These are phyloP conservation scores for Liriodendron chinense DNA, from an alignment of 164 flowering plant species.

Conservation along the genomic window DNA sequence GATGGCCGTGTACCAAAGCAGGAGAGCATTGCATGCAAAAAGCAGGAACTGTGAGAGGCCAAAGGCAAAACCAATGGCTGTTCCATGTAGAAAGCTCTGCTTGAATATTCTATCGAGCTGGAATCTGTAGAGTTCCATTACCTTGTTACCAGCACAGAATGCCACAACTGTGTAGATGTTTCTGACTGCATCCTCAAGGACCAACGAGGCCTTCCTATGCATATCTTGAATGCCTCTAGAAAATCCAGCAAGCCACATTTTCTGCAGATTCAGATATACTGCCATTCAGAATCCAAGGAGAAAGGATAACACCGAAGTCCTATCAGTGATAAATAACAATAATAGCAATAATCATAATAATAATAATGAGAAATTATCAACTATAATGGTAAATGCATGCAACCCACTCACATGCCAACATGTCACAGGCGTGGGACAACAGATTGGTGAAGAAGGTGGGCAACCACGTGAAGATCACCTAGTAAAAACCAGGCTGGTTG, in stretches of 20 bases:
- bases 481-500: no score
- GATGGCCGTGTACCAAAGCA: constrained; percentile 86
- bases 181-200: constrained; percentile 97
- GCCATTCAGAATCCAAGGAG: background rate
- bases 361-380: no score
- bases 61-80: constrained; percentile 88
- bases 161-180: constrained; percentile 98
- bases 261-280: constrained; percentile 45
- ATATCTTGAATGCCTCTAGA: constrained; percentile 98
- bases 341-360: background rate
- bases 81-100: constrained; percentile 83
- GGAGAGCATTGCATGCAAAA: constrained; percentile 94
- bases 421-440: no score
- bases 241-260: constrained; percentile 97
- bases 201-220: constrained; percentile 95
- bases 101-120: constrained; percentile 70
- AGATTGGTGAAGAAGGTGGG: no score
- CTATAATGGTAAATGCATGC: background rate
- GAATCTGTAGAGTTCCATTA: constrained; percentile 85
- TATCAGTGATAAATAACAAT: background rate
- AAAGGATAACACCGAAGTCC: background rate
- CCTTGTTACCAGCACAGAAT: constrained; percentile 95
- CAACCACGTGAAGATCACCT: no score
- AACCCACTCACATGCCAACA: no score
- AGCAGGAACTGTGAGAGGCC: constrained; percentile 98